These are phyloP conservation scores for Cercospora brassicicola DNA, from an alignment of 2,329 filamentous ascomycete species.

Conservation along the genomic window DNA sequence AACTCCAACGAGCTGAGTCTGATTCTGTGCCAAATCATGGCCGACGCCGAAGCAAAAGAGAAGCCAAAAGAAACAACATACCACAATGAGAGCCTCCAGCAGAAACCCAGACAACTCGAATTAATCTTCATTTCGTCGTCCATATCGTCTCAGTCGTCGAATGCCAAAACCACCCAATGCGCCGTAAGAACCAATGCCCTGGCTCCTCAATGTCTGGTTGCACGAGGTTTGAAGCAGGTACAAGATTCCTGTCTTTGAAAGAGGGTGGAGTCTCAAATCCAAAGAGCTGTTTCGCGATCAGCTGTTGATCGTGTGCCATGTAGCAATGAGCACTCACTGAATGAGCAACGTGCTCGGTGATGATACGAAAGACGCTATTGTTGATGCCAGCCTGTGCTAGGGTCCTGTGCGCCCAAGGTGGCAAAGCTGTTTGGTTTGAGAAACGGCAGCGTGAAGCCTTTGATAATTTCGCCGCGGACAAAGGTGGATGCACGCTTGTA, in stretches of 20 bases:
- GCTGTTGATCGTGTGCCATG: not conserved
- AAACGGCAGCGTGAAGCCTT: constrained; percentile 56
- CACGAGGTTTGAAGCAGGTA: constrained; percentile 19
- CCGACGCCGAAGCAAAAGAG: constrained; percentile 16
- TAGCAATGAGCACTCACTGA: constrained; percentile 10
- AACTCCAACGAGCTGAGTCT: constrained; percentile 19
- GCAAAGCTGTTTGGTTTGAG: constrained; percentile 15
- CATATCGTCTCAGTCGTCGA: constrained; percentile 28
- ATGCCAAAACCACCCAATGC: constrained; percentile 22
- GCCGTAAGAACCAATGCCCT: constrained; percentile 22
- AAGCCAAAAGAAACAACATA: constrained; percentile 24
- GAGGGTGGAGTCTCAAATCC: constrained; percentile 21
- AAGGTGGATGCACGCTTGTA: constrained; percentile 83
- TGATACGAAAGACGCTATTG: constrained; percentile 16
- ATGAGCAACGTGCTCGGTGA: constrained; percentile 2
- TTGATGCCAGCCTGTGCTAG: constrained; percentile 19
- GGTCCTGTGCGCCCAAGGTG: constrained; percentile 25
- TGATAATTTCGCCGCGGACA: constrained; percentile 71
- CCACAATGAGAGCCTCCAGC: constrained; percentile 25
- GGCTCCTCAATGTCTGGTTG: constrained; percentile 20
- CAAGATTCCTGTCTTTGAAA: constrained; percentile 18
- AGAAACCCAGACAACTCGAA: constrained; percentile 21
- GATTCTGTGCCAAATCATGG: constrained; percentile 12
- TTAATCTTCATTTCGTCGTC: constrained; percentile 30
- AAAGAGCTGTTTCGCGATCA: constrained; percentile 17